Percentiles rank a stretch among this genome's conserved stretches.
Evolutionary conservation across 495 filamentous ascomycete genomes (phyloP).

Genomic region (Neurospora terricola): DNA sequence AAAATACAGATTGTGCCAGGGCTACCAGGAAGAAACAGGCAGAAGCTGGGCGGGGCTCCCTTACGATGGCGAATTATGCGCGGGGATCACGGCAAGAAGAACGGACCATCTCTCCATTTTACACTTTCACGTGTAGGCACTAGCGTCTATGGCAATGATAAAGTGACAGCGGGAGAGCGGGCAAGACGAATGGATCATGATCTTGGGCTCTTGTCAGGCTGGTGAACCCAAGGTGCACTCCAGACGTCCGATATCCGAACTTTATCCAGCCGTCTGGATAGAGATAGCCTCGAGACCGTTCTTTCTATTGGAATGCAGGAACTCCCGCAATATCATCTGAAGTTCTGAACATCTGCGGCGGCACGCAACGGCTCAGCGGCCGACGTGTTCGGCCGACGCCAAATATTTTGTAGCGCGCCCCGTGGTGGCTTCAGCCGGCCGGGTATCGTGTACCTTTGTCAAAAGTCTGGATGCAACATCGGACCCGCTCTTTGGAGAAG

Average conservation of each 20-base stretch:
- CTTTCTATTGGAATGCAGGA: neutral
- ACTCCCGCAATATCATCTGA: no score
- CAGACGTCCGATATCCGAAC: neutral
- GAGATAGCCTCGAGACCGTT: neutral
- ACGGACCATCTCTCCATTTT: neutral
- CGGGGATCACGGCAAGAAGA: neutral
- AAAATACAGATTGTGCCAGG: slow-evolving; percentile 1
- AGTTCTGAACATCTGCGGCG: neutral
- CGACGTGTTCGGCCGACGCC: neutral
- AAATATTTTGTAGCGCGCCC: slow-evolving; percentile 15
- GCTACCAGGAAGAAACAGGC: neutral
- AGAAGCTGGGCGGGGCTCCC: neutral
- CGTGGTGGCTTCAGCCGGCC: neutral
- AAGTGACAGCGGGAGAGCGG: neutral
- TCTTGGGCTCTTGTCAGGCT: neutral
- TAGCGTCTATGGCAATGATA: neutral
- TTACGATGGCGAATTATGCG: neutral
- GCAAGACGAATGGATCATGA: neutral
- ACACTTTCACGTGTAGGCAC: neutral
- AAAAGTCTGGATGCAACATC: neutral
- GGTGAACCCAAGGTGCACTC: neutral
- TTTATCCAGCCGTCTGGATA: neutral
- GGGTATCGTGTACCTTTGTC: slow-evolving; percentile 13
- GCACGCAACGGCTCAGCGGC: neutral
- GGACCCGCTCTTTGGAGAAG: slow-evolving; percentile 6